Evolutionary conservation across 306 rosid genomes (phyloP).

Genomic region (Urtica urens): DNA sequence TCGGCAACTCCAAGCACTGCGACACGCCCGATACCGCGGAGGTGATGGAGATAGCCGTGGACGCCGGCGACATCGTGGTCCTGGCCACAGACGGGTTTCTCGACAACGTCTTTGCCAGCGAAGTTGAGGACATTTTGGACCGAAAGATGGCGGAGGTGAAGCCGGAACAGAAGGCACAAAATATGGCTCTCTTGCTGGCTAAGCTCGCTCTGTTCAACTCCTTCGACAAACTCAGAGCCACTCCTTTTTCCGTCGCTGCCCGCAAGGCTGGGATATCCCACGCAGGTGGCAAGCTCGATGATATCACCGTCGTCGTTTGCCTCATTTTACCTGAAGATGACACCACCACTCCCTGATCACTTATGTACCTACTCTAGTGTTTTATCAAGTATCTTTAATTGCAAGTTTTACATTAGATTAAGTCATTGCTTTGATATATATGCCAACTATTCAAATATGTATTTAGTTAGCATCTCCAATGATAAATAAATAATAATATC

Average conservation of each 20-base stretch:
- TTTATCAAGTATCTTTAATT: too few species aligned
- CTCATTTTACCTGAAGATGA: too few species aligned
- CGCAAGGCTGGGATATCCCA: neutral
- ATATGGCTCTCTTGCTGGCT: neutral
- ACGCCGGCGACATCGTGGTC: conserved; percentile 9
- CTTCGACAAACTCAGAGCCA: neutral
- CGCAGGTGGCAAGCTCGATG: neutral
- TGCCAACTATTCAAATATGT: too few species aligned
- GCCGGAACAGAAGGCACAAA: neutral
- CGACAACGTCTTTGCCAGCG: conserved; percentile 2
- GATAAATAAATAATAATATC: too few species aligned
- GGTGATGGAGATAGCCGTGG: neutral
- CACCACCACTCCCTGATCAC: too few species aligned
- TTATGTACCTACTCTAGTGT: too few species aligned
- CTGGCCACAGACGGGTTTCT: conserved; percentile 12
- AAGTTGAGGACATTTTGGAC: neutral
- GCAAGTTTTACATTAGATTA: too few species aligned
- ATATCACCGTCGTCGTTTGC: neutral
- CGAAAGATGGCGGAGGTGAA: neutral
- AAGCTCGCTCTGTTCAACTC: neutral
- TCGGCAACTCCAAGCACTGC: neutral
- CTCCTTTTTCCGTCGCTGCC: neutral
- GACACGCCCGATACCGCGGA: conserved; percentile 1
- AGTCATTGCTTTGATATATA: too few species aligned
- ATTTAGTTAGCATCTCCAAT: too few species aligned